Conservation (phyloP, 495 filamentous ascomycete species). For the Penicillium ucsense region DNA sequence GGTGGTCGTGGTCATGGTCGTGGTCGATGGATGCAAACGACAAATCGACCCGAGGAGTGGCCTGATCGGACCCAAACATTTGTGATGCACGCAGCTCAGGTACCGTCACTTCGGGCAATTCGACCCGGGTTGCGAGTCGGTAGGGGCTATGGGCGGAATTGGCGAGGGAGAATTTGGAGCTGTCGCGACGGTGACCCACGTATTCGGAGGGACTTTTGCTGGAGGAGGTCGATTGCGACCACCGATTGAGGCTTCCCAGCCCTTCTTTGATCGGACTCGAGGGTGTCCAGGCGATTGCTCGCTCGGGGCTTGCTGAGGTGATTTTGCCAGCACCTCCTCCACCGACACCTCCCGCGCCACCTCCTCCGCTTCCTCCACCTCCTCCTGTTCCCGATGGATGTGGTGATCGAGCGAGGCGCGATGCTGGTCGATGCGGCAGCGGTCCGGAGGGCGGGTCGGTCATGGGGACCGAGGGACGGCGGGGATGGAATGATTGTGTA, state of each 20-base stretch:
- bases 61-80: constrained; percentile 10
- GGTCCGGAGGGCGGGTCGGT: constrained; percentile 6
- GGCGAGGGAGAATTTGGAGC: constrained; percentile 44
- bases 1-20: too few relatives aligned
- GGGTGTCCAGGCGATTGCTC: constrained; percentile 12
- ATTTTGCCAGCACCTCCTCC: neutral
- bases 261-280: constrained; percentile 48
- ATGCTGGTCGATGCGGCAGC: constrained; percentile 11
- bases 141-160: constrained; percentile 19
- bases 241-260: constrained; percentile 67
- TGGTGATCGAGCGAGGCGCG: constrained; percentile 14
- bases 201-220: constrained; percentile 48
- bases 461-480: constrained; percentile 13
- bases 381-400: neutral
- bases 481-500: constrained; percentile 13
- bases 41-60: constrained; percentile 15
- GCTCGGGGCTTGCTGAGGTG: neutral
- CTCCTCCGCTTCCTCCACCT: constrained; percentile 9
- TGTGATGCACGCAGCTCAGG: constrained; percentile 15
- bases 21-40: constrained; percentile 15
- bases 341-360: constrained; percentile 13
- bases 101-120: constrained; percentile 13
- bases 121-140: constrained; percentile 1
- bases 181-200: constrained; percentile 35
- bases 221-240: constrained; percentile 69